These are phyloP conservation scores for Nannochloropsis oceanica DNA, from an alignment of 108 stramenopile species.

Conservation along the genomic window DNA sequence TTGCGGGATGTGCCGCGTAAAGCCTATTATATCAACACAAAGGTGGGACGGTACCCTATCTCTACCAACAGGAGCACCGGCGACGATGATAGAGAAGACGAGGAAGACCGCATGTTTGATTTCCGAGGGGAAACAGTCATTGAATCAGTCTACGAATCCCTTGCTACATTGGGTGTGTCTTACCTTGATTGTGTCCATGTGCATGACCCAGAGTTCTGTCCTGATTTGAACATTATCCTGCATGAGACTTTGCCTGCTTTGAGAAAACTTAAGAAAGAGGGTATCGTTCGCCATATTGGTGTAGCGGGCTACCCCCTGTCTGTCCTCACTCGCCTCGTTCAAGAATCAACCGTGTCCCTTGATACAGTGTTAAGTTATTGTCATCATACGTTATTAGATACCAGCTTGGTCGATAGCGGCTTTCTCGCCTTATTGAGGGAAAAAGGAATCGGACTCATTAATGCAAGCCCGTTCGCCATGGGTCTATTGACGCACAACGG, in stretches of 20 bases:
- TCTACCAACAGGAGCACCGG: no score
- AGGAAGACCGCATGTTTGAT: not conserved
- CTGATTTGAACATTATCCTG: not conserved
- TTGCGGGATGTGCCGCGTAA: not conserved
- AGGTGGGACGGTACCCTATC: not conserved
- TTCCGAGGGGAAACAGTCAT: not conserved
- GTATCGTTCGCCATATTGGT: not conserved
- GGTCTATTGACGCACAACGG: not conserved
- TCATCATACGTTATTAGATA: not conserved
- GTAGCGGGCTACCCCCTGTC: not conserved
- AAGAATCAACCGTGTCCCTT: not conserved
- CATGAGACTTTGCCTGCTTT: not conserved
- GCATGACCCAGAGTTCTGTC: not conserved
- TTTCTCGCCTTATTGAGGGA: not conserved
- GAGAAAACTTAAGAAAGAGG: not conserved
- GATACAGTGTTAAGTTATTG: not conserved
- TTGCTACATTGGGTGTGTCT: not conserved
- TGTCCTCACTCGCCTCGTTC: not conserved
- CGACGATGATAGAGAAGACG: not conserved
- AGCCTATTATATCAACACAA: not conserved
- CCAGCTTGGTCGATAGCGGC: not conserved
- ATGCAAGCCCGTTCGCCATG: not conserved
- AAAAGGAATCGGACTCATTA: not conserved
- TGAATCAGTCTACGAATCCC: not conserved
- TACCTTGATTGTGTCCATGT: not conserved